These are phyloP conservation scores for Exophiala alcalophila DNA, from an alignment of 2,329 filamentous ascomycete species.

Conservation along the genomic window DNA sequence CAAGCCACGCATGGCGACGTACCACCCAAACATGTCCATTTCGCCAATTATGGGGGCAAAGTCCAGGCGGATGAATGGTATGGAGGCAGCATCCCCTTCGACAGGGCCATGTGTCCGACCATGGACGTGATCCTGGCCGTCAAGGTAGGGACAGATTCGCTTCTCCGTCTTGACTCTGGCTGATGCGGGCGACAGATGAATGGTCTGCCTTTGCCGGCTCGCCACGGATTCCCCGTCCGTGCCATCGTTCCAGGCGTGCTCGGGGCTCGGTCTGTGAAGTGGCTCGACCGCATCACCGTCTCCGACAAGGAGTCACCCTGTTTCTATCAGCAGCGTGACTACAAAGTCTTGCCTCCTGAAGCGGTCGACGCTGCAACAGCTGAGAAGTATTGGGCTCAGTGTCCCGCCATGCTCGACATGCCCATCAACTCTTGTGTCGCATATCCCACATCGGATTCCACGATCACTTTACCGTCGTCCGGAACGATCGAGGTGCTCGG, in stretches of 20 bases:
- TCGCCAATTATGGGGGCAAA: constrained; percentile 53
- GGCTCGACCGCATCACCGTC: constrained; percentile 54
- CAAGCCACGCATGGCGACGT: constrained; percentile 29
- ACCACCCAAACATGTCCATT: constrained; percentile 50
- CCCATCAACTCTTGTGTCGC: constrained; percentile 56
- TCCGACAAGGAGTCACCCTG: constrained; percentile 52
- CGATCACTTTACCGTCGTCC: constrained; percentile 39
- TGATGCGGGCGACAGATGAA: constrained; percentile 45
- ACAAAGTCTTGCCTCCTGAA: constrained; percentile 57
- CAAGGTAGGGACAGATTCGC: constrained; percentile 38
- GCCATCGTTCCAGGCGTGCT: constrained; percentile 53
- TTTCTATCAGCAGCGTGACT: constrained; percentile 58
- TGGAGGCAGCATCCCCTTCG: constrained; percentile 54
- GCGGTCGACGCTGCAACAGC: constrained; percentile 49
- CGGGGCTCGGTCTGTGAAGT: constrained; percentile 56
- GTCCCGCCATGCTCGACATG: constrained; percentile 54
- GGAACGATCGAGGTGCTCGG: constrained; percentile 51
- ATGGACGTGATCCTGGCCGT: constrained; percentile 50
- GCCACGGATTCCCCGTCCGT: constrained; percentile 54
- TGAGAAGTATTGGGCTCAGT: constrained; percentile 51
- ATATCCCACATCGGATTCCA: constrained; percentile 46
- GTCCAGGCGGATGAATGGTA: constrained; percentile 60
- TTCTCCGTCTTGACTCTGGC: constrained; percentile 14
- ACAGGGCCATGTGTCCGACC: constrained; percentile 43
- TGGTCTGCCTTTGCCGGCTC: constrained; percentile 44